Evolutionary conservation across 2,329 filamentous ascomycete genomes (phyloP), one percentile per base, ranked within the genome.

Genomic region (Ophiostoma sp.): DNA sequence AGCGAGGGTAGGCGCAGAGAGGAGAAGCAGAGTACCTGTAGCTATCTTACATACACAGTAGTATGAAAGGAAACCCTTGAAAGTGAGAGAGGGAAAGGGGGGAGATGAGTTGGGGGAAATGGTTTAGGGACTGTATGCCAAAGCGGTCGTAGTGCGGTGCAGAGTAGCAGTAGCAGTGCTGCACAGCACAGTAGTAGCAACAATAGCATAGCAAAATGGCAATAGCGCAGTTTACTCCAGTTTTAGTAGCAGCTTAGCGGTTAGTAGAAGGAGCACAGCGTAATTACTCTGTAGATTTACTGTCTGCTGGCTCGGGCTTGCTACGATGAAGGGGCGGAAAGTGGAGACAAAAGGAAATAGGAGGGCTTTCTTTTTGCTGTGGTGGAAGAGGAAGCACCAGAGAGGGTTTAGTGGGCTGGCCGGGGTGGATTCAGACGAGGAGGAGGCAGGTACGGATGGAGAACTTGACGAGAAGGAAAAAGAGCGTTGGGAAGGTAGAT

Each of bases 281-380:
- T 48, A n/a, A 20, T 48, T 20, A 20, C 5, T 20, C 17, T 48
- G 7, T n/a, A 7, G 7, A 48, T 20, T 48, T 48, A 48, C 44
- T 48, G 4, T 17, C 4, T 48, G 20, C 7, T 69, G 54, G 64
- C 52, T 60, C 41, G 57, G 68, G 68, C 15, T 69, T 67, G 68
- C 54, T 27, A 52, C 62, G 62, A 69, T 54, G 23, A 44, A 54
- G 67, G 54, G 68, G 68, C 31, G 62, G 27, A 68, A 70, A 70
- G 70, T 71, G 70, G 70, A 67, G 31, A 41, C 36, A 23, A 13
- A 36, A 52, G 64, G 39, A 71, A 71, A 68, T 68, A 68, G 66
- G 70, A 71, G 67, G 67, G 31, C 60, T 36, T 67, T 17, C 39
- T 20, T 67, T 41, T 66, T 66, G 64, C 36, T 39, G 17, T 31